Evolutionary conservation across 1,284 basidiomycete species (phyloP).

Genomic region (Porodaedalea pini): DNA sequence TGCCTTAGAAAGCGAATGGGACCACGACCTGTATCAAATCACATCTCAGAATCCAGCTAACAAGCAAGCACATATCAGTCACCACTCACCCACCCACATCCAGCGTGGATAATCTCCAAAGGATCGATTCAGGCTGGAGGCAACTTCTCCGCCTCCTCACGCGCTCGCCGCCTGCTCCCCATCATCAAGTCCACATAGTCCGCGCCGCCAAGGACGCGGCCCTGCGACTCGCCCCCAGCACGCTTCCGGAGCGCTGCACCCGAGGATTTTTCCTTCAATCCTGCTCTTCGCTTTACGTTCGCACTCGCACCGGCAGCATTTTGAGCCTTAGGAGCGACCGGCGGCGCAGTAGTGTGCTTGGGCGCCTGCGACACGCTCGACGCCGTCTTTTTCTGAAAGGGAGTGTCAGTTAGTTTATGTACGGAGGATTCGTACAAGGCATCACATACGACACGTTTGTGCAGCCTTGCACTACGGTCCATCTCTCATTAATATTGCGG

Average conservation of each 20-base stretch:
- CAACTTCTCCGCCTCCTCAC: slow-evolving; percentile 60
- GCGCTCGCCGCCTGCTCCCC: slow-evolving; percentile 63
- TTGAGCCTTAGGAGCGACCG: slow-evolving; percentile 33
- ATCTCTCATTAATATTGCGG: too few relatives aligned
- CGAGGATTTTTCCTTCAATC: slow-evolving; percentile 40
- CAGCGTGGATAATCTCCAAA: too few relatives aligned
- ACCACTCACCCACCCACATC: too few relatives aligned
- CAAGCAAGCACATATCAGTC: too few relatives aligned
- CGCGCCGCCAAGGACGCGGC: slow-evolving; percentile 62
- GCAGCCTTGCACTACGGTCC: slow-evolving; percentile 42
- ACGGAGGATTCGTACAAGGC: neutral
- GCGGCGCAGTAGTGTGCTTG: slow-evolving; percentile 20
- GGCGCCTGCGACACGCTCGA: slow-evolving; percentile 16
- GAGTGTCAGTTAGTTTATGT: neutral
- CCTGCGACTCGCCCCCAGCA: slow-evolving; percentile 30
- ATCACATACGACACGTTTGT: slow-evolving; percentile 37
- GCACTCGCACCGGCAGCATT: slow-evolving; percentile 30
- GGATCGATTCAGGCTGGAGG: slow-evolving; percentile 25
- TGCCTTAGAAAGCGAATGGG: too few relatives aligned
- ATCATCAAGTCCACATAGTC: slow-evolving; percentile 71
- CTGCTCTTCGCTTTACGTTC: slow-evolving; percentile 32
- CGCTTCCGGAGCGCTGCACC: slow-evolving; percentile 24
- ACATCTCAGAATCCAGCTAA: too few relatives aligned
- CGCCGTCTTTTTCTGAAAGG: slow-evolving; percentile 7
- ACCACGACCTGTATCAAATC: too few relatives aligned